Evolutionary conservation across 2,329 filamentous ascomycete genomes (phyloP).

Genomic region (Tolypocladium sp.): DNA sequence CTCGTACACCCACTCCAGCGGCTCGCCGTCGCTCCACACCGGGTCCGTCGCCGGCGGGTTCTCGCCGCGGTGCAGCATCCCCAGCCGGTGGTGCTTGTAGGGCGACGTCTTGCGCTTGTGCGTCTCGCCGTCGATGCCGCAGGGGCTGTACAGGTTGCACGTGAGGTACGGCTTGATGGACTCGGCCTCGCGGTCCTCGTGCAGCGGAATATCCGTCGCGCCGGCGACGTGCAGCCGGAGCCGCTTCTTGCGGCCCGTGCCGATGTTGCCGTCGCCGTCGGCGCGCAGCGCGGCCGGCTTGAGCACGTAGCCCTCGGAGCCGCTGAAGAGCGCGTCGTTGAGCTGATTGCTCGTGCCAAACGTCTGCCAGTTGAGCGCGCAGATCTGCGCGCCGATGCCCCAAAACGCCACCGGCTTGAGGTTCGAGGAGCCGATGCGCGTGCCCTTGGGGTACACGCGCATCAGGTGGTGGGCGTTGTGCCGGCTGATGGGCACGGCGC

Average conservation of each 20-base stretch:
- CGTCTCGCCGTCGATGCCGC: constrained; percentile 34
- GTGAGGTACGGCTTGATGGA: constrained; percentile 57
- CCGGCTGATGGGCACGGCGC: constrained; percentile 35
- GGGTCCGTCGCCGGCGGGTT: constrained; percentile 52
- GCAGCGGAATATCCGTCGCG: constrained; percentile 51
- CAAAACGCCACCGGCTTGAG: constrained; percentile 55
- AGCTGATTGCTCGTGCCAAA: constrained; percentile 58
- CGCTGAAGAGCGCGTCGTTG: constrained; percentile 58
- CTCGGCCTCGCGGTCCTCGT: constrained; percentile 37
- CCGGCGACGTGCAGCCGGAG: constrained; percentile 52
- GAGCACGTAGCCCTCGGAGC: constrained; percentile 55
- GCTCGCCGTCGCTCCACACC: constrained; percentile 58
- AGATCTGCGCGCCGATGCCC: constrained; percentile 59
- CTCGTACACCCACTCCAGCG: constrained; percentile 58
- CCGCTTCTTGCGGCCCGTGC: constrained; percentile 34
- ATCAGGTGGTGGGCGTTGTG: constrained; percentile 61
- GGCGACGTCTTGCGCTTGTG: constrained; percentile 31
- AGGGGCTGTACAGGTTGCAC: constrained; percentile 53
- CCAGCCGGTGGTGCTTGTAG: constrained; percentile 50
- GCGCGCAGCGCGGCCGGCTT: constrained; percentile 52
- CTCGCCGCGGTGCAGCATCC: constrained; percentile 46
- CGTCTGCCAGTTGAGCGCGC: constrained; percentile 61
- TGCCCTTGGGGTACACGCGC: constrained; percentile 62
- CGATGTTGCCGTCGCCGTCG: constrained; percentile 42
- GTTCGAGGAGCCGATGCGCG: constrained; percentile 57